phyloP scores from a whole-genome alignment of 179 eudicot genomes.

The Silene noctiflora region DNA sequence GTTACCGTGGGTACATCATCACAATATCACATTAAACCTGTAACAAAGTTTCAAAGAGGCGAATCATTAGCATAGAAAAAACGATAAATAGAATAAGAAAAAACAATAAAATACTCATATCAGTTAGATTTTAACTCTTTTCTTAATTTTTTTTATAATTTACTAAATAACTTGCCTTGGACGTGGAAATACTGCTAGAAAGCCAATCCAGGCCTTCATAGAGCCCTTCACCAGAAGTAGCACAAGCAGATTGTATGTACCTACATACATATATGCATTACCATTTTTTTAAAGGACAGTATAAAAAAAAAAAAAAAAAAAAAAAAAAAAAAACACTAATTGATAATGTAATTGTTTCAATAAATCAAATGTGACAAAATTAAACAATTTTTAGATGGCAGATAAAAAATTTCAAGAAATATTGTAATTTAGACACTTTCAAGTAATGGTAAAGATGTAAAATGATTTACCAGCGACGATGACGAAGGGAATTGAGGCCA shows the following conservation, averaged over 20 bases:
- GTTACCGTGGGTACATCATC: neutral
- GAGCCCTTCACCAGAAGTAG: conserved; percentile 36
- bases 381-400: too few species aligned
- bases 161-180: conserved; percentile 9
- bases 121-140: too few species aligned
- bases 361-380: too few species aligned
- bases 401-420: too few species aligned
- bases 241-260: conserved; percentile 36
- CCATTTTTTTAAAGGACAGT: too few species aligned
- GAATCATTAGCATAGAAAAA: neutral
- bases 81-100: too few species aligned
- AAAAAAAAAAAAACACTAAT: too few species aligned
- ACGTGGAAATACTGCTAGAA: conserved; percentile 23
- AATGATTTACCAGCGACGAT: conserved; percentile 12
- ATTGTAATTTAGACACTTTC: too few species aligned
- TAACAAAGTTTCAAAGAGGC: neutral
- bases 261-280: neutral
- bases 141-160: too few species aligned
- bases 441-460: neutral
- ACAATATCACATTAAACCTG: neutral
- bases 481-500: conserved; percentile 12
- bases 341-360: neutral
- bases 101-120: too few species aligned
- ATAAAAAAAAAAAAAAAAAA: too few species aligned
- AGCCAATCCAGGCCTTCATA: conserved; percentile 40